A percentile compares a stretch with the other conserved stretches of the same genome.
Conservation (phyloP, 805 yeast genomes). For the Lipomyces kockii region DNA sequence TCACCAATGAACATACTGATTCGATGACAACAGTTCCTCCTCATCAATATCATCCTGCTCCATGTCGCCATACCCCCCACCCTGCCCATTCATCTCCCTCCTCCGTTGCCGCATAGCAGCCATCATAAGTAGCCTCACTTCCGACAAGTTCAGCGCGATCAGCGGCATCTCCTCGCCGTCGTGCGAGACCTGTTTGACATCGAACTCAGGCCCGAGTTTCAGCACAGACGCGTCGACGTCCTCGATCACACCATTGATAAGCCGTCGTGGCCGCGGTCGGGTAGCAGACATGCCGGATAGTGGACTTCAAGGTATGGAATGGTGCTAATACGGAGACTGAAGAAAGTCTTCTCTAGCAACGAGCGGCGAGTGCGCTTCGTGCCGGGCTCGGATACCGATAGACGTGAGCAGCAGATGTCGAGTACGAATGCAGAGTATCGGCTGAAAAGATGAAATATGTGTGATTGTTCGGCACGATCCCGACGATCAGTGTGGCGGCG, state of each 20-base stretch:
- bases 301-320: neutral
- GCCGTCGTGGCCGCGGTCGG: slow-evolving; percentile 78
- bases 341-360: neutral
- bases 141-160: slow-evolving; percentile 84
- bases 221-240: slow-evolving; percentile 91
- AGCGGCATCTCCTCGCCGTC: slow-evolving; percentile 77
- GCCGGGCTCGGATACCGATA: neutral
- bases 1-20: slow-evolving; percentile 20
- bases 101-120: slow-evolving; percentile 83
- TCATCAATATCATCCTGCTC: slow-evolving; percentile 46
- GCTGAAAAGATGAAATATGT: neutral
- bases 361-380: slow-evolving; percentile 3
- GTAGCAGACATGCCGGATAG: slow-evolving; percentile 66
- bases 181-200: slow-evolving; percentile 75
- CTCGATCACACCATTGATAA: slow-evolving; percentile 67
- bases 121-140: slow-evolving; percentile 85
- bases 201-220: slow-evolving; percentile 92
- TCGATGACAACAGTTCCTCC: slow-evolving; percentile 42
- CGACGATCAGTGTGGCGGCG: neutral
- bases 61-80: slow-evolving; percentile 42
- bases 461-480: neutral
- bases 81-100: slow-evolving; percentile 52
- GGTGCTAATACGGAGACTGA: neutral
- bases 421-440: neutral
- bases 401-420: neutral